A percentile compares a stretch with the other conserved stretches of the same genome.
Evolutionary conservation across 129 eudicot species (phyloP).

Genomic region (Centella asiatica): DNA sequence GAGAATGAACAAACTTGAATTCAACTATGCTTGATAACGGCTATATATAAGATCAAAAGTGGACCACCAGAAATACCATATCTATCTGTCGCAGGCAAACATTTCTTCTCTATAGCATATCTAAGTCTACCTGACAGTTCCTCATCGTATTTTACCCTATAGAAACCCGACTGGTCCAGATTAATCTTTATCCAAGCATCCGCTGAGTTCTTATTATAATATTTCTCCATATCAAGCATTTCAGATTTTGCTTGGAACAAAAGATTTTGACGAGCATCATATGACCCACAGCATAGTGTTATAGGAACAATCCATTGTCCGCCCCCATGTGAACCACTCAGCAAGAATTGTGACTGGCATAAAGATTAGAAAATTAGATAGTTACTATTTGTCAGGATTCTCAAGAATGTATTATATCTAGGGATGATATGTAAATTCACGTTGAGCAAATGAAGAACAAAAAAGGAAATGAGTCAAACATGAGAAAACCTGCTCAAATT

Average conservation of each 20-base stretch:
- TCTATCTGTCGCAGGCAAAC: conserved; percentile 70
- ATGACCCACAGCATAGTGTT: conserved; percentile 70
- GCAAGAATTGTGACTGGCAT: conserved; percentile 74
- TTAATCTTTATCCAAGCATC: conserved; percentile 77
- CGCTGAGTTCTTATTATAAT: conserved; percentile 4
- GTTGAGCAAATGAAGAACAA: background rate
- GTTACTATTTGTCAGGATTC: background rate
- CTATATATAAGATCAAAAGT: background rate
- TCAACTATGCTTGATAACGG: background rate
- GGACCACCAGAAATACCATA: conserved; percentile 42
- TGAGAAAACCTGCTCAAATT: conserved; percentile 73
- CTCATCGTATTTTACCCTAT: conserved; percentile 89
- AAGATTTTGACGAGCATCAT: conserved; percentile 51
- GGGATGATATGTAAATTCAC: background rate
- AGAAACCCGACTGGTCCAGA: conserved; percentile 88
- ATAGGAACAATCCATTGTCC: conserved; percentile 96
- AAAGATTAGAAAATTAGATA: background rate
- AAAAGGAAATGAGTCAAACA: background rate
- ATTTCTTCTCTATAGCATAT: conserved; percentile 67
- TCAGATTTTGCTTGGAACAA: conserved; percentile 52
- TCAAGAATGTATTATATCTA: background rate
- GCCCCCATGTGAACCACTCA: conserved; percentile 63
- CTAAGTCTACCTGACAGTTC: conserved; percentile 64
- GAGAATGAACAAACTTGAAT: conserved; percentile 2
- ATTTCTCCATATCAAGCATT: conserved; percentile 32